These are phyloP conservation scores for Vickermania ingenoplastis DNA, from an alignment of 208 protist genomes.

Conservation along the genomic window DNA sequence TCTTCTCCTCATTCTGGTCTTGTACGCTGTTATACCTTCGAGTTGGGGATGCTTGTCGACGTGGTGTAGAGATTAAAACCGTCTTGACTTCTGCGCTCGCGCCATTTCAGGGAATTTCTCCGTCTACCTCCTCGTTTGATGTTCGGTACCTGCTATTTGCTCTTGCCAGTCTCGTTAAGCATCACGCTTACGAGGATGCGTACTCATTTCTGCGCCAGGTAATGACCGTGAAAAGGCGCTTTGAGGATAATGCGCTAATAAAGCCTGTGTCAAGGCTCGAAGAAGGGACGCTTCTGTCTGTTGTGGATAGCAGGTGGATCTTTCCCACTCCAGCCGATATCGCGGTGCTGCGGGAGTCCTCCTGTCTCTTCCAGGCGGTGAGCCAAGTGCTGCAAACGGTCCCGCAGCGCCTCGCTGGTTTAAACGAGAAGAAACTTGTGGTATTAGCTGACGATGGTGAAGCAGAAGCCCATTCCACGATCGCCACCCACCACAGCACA, in stretches of 20 bases:
- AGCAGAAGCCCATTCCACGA: too few species aligned
- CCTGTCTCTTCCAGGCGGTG: too few species aligned
- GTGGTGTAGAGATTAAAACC: not conserved
- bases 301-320: too few species aligned
- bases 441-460: too few species aligned
- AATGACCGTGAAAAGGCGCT: not conserved
- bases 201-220: not conserved
- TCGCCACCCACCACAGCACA: too few species aligned
- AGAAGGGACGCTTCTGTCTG: too few species aligned
- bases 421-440: too few species aligned
- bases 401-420: too few species aligned
- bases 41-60: not conserved
- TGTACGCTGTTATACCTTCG: not conserved
- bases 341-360: too few species aligned
- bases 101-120: not conserved
- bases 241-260: not conserved
- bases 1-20: not conserved
- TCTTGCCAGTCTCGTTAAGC: not conserved
- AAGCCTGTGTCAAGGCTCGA: too few species aligned
- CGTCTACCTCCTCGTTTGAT: not conserved
- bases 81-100: not conserved
- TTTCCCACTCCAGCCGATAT: too few species aligned
- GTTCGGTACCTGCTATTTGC: not conserved
- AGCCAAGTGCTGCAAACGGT: too few species aligned
- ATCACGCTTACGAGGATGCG: not conserved